phyloP scores from a whole-genome alignment of 306 rosid species.

The Sindora glabra region DNA sequence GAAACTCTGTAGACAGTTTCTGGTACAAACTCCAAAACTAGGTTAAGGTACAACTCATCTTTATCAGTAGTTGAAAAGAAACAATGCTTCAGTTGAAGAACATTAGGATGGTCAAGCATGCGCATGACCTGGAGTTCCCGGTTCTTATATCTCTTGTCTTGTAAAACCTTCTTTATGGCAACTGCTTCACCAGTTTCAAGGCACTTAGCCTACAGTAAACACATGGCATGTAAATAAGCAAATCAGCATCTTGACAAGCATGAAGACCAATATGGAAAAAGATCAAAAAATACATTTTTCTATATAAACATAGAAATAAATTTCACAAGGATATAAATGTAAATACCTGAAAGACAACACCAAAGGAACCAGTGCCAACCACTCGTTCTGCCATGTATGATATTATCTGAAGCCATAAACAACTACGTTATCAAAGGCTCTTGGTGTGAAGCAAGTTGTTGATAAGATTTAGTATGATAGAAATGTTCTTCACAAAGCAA shows the following conservation, averaged over 20 bases:
- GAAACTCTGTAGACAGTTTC: constrained; percentile 85
- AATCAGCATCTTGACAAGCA: background rate
- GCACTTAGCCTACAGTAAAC: constrained; percentile 73
- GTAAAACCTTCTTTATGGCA: constrained; percentile 88
- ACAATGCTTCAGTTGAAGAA: constrained; percentile 67
- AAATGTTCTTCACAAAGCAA: background rate
- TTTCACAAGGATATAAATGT: too few species aligned
- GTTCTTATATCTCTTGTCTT: constrained; percentile 90
- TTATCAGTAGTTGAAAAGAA: constrained; percentile 87
- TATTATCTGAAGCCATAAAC: constrained; percentile 47
- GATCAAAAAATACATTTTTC: too few species aligned
- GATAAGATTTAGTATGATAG: background rate
- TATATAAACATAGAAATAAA: too few species aligned
- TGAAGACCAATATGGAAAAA: too few species aligned
- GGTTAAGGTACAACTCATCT: constrained; percentile 89
- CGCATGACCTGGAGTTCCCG: constrained; percentile 90
- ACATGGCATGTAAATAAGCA: background rate
- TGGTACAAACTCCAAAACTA: constrained; percentile 76
- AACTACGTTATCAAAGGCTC: background rate
- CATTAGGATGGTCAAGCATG: constrained; percentile 73
- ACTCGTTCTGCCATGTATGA: background rate
- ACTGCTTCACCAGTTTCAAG: constrained; percentile 77
- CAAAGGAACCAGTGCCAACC: too few species aligned
- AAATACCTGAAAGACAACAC: too few species aligned
- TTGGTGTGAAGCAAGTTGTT: background rate